Base-by-base conservation (phyloP, 352 stramenopile genomes). In the Phytopythium chamaehyphon region DNA sequence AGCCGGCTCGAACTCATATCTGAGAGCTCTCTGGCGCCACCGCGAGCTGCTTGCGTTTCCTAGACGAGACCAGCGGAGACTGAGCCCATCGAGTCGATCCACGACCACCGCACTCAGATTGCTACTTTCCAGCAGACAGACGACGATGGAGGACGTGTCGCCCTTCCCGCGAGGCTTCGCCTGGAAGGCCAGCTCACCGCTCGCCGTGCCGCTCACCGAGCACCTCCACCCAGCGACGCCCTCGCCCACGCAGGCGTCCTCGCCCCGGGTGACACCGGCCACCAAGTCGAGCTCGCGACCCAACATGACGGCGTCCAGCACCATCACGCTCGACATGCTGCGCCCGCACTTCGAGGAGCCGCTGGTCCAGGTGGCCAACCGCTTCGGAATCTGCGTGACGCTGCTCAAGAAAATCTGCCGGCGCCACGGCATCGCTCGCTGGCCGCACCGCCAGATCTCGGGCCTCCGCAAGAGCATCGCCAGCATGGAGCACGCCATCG, bases 401-500 rank as follows among this genome's bases (percentile, higher is more conserved):
- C 57, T 94, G 22, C 67, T 94, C 12, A 94, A 93, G 70, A 93
- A 93, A 48, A 90, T 92, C 53, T 94, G 84, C 57, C 69, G 84
- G 22, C 78, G 83, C 45, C 74, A 90, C 40, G 78, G 82, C 22
- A 86, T 94, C 45, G 72, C 79, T 1, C 80, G 82, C 14, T 94
- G 84, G 84, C 84, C 84, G 19, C 81, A 93, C 57, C 82, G 84
- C 16, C 82, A 92, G 62, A 93, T 94, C 73, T 89, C 79, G 6
- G 83, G 79, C n/a, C 65, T 94, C 26, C 79, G 83, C 54, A 94
- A 94, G 55, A 91, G 79, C 63, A 92, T 94, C 47, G 61, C 77
- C 16, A 92, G 81, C 19, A 92, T 94, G 79, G 81, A 94, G 47
- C 78, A 92, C 35, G 81, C 81, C 22, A 88, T 90, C 55, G 67